Evolutionary conservation across 148 eudicot species (phyloP), one percentile per base, ranked within the genome.

Genomic region (Hydrangea macrophylla): DNA sequence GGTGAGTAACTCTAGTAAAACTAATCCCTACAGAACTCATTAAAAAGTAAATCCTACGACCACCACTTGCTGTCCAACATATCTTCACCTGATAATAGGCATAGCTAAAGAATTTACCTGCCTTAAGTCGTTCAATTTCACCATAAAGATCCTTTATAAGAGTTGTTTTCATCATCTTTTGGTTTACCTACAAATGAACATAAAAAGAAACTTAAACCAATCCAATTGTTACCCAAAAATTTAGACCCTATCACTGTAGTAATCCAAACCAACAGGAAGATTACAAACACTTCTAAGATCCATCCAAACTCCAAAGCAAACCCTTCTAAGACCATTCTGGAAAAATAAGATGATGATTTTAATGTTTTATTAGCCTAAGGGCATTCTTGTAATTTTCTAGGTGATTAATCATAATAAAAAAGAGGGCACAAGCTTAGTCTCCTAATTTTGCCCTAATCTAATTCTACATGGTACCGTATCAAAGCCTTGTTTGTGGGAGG

Each of bases 91-190:
- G 60, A 27, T 18, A 20, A 15, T 18, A 37, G 18, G 60, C n/a
- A 58, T 39, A 44, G 23, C 64, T 31, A 9, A 66, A 24, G 45
- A 39, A 6, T 77, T 63, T 67, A 87, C 96, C 97, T 18, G 88
- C 84, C 75, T 92, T 89, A 28, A 92, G 88, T 48, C 92, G 76
- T 58, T 92, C 97, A 56, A 92, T 92, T 84, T 92, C 97, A 70
- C 92, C 87, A 69, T 92, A 92, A 36, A 92, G 90, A 77, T 92
- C 97, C 70, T 92, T 92, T 62, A 92, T 92, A 48, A 92, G 82
- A 32, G 97, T 88, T 56, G 97, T 71, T 76, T 92, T 92, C 97
- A 92, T 92, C 97, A 92, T 92, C 55, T 92, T 92, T 58, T 92
- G 97, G 70, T 92, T 92, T 8, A 92, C 92, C 97, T 91, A 67